These are phyloP conservation scores for Lasiodiplodia sp. DNA, from an alignment of 2,329 filamentous ascomycete species.

Conservation along the genomic window DNA sequence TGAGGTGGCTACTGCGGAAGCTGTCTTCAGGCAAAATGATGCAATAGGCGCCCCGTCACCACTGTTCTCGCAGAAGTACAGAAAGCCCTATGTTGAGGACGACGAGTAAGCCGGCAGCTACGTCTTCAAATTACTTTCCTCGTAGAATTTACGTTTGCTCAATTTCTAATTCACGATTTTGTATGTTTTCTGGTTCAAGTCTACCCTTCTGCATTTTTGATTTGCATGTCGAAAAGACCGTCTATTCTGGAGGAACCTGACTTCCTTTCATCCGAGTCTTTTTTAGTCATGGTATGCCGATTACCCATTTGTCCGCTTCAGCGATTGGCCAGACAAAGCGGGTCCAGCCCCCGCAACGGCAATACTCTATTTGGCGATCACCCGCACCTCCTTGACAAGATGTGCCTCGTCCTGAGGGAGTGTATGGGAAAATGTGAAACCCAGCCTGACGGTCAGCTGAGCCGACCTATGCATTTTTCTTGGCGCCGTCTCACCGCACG, in stretches of 20 bases:
- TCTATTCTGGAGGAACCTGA: neutral
- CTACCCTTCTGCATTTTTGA: no score
- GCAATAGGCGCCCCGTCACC: neutral
- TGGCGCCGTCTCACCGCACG: conserved; percentile 9
- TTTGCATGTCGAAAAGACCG: neutral
- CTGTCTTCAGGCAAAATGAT: conserved; percentile 4
- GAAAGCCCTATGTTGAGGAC: conserved; percentile 16
- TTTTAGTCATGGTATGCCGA: neutral
- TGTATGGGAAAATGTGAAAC: conserved; percentile 13
- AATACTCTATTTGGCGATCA: conserved; percentile 1
- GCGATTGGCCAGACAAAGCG: neutral
- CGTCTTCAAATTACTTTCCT: neutral
- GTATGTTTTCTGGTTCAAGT: neutral
- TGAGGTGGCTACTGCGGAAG: conserved; percentile 4
- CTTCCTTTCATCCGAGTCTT: neutral
- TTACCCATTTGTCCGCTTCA: neutral
- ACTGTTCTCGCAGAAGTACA: conserved; percentile 2
- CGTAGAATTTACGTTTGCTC: neutral
- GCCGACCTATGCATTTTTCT: neutral
- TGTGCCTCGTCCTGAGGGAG: conserved; percentile 13
- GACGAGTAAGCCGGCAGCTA: neutral
- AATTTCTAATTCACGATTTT: neutral
- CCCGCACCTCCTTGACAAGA: conserved; percentile 17
- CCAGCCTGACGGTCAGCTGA: conserved; percentile 18
- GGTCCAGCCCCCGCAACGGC: neutral